Percentiles rank a stretch among this genome's conserved stretches.
Evolutionary conservation across 768 basidiomycete genomes (phyloP).

Genomic region (Glaciozyma antarctica): DNA sequence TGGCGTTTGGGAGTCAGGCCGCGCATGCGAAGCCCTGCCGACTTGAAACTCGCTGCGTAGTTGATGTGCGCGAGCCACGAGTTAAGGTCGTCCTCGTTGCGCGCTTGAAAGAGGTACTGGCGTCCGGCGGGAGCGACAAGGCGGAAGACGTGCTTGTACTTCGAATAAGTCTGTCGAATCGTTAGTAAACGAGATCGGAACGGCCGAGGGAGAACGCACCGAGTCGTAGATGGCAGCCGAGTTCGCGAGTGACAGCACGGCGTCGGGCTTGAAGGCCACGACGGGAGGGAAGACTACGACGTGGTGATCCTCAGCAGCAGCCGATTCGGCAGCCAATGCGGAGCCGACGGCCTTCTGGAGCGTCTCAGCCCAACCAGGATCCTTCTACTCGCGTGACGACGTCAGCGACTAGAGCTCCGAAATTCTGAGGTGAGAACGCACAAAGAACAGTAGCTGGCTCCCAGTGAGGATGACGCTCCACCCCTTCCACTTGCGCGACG

Average conservation of each 20-base stretch:
- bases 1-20: conserved; percentile 37
- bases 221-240: conserved; percentile 70
- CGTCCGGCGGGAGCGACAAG: conserved; percentile 67
- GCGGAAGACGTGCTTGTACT: conserved; percentile 67
- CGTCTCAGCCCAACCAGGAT: conserved; percentile 13
- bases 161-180: conserved; percentile 22
- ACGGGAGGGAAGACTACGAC: conserved; percentile 22
- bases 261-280: conserved; percentile 60
- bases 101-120: conserved; percentile 68
- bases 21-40: conserved; percentile 70
- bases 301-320: conserved; percentile 21
- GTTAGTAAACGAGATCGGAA: conserved; percentile 1
- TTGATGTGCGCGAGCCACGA: conserved; percentile 88
- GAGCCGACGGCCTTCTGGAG: conserved; percentile 16
- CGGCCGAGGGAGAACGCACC: not conserved
- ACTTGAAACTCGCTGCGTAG: conserved; percentile 86
- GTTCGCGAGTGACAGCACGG: conserved; percentile 66
- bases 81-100: conserved; percentile 62
- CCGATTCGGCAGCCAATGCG: not conserved
- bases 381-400: conserved; percentile 15
- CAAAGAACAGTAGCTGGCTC: conserved; percentile 81
- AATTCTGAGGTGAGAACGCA: conserved; percentile 9
- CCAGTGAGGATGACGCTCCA: conserved; percentile 79
- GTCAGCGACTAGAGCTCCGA: not conserved
- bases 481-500: conserved; percentile 74